phyloP scores from a whole-genome alignment of 179 eudicot species.

The Pouteria campechiana region DNA sequence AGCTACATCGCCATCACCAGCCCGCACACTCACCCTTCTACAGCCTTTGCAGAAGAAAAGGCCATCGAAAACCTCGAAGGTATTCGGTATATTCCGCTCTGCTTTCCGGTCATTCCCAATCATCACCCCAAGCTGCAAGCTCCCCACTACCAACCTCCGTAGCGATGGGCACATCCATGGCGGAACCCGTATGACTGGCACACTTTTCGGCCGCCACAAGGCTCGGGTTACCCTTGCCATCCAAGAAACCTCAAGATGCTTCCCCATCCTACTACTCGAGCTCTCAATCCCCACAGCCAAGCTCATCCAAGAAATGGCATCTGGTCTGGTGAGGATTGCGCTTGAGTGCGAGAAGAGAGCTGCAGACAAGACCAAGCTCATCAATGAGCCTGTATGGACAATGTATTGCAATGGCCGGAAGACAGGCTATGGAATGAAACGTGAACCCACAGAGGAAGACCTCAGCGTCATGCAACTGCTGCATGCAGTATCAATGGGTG shows the following conservation, averaged over 20 bases:
- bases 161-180: slow-evolving; percentile 50
- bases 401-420: slow-evolving; percentile 77
- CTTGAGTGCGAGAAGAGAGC: slow-evolving; percentile 61
- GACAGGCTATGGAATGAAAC: slow-evolving; percentile 63
- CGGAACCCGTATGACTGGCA: slow-evolving; percentile 62
- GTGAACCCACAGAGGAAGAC: slow-evolving; percentile 78
- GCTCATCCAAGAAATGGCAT: slow-evolving; percentile 75
- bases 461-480: slow-evolving; percentile 52
- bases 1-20: slow-evolving; percentile 18
- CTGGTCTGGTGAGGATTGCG: slow-evolving; percentile 72
- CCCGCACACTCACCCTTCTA: slow-evolving; percentile 31
- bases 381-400: slow-evolving; percentile 85
- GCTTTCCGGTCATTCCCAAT: slow-evolving; percentile 68
- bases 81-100: slow-evolving; percentile 43
- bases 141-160: slow-evolving; percentile 29
- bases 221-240: slow-evolving; percentile 60
- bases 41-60: slow-evolving; percentile 25
- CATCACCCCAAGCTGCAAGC: slow-evolving; percentile 53
- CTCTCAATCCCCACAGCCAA: slow-evolving; percentile 71
- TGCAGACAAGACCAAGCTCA: slow-evolving; percentile 37
- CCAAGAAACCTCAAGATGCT: slow-evolving; percentile 70
- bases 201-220: slow-evolving; percentile 59
- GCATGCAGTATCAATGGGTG: slow-evolving; percentile 84
- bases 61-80: slow-evolving; percentile 34
- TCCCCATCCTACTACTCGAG: slow-evolving; percentile 65